Conservation (phyloP, 768 basidiomycete genomes). For the Pholiota conissans region DNA sequence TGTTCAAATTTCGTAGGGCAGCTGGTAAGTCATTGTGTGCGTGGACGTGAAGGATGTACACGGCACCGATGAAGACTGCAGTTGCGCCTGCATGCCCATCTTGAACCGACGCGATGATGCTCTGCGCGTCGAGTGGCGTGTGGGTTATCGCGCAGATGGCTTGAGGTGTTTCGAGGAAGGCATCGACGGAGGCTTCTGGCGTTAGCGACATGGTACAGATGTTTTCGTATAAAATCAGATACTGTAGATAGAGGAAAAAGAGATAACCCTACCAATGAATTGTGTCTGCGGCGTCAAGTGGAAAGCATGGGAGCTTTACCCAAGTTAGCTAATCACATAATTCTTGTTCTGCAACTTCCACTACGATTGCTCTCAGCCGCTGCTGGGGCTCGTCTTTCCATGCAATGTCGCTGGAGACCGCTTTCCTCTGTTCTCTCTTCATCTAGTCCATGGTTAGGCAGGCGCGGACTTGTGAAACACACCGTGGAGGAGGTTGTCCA, state of each 20-base stretch:
- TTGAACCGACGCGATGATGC: constrained; percentile 61
- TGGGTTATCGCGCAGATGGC: constrained; percentile 64
- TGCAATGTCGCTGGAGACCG: constrained; percentile 17
- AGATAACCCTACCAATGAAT: no score
- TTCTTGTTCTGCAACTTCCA: background rate
- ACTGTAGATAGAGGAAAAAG: no score
- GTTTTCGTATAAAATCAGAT: no score
- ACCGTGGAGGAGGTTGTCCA: no score
- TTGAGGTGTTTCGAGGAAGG: constrained; percentile 38
- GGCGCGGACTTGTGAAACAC: no score
- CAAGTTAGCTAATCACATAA: background rate
- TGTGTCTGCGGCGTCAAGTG: no score
- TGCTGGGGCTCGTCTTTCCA: no score
- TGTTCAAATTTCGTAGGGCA: constrained; percentile 19
- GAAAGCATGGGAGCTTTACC: background rate
- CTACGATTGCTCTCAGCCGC: no score
- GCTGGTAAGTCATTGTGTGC: background rate
- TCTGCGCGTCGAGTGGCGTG: constrained; percentile 51
- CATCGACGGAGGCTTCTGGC: constrained; percentile 43
- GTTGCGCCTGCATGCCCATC: constrained; percentile 70
- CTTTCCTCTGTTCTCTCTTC: constrained; percentile 1
- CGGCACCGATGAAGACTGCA: constrained; percentile 69
- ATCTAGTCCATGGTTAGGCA: no score
- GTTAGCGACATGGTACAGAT: constrained; percentile 16
- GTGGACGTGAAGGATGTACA: background rate